Evolutionary conservation across 129 eudicot species (phyloP).

Genomic region (Flaveria linearis): DNA sequence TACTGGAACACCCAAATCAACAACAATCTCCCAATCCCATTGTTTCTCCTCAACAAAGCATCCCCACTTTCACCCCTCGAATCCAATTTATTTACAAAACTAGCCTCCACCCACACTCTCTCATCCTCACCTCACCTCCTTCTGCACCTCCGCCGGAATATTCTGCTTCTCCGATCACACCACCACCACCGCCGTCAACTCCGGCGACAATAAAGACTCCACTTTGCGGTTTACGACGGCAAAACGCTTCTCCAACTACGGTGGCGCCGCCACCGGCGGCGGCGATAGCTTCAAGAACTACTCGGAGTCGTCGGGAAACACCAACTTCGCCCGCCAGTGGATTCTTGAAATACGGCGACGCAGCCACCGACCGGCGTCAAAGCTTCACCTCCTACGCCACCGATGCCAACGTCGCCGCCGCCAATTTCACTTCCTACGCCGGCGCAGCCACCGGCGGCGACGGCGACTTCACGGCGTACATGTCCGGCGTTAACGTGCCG

Average conservation of each 20-base stretch:
- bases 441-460: conserved; percentile 63
- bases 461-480: conserved; percentile 59
- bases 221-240: conserved; percentile 50
- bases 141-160: conserved; percentile 65
- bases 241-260: conserved; percentile 60
- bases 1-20: conserved; percentile 79
- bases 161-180: conserved; percentile 48
- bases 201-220: conserved; percentile 25
- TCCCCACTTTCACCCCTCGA: conserved; percentile 68
- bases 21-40: conserved; percentile 47
- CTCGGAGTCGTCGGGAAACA: conserved; percentile 41
- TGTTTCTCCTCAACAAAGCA: conserved; percentile 73
- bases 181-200: not conserved
- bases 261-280: conserved; percentile 46
- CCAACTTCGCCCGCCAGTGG: conserved; percentile 60
- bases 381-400: conserved; percentile 57
- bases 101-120: conserved; percentile 53
- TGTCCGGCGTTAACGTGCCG: conserved; percentile 63
- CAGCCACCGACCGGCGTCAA: conserved; percentile 60
- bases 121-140: conserved; percentile 60
- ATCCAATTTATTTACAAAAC: conserved; percentile 52
- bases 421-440: conserved; percentile 67
- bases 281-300: conserved; percentile 65
- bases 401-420: conserved; percentile 62
- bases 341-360: conserved; percentile 60